phyloP scores from a whole-genome alignment of 345 rosid genomes.

The Schrenkiella parvula region DNA sequence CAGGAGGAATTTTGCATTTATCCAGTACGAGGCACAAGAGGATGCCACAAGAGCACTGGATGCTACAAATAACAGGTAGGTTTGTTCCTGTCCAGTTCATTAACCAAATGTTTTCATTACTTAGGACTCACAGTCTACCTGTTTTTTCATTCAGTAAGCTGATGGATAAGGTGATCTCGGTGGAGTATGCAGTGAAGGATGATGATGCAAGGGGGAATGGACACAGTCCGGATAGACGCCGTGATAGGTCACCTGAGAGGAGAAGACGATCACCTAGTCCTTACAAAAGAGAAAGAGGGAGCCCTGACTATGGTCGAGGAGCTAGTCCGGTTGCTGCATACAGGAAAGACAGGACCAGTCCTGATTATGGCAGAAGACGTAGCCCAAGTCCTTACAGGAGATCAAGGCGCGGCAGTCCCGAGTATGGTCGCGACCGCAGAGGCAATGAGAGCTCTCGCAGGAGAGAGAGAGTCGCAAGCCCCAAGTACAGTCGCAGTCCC shows the following conservation, averaged over 20 bases:
- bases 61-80: conserved; percentile 75
- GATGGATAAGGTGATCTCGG: conserved; percentile 81
- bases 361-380: conserved; percentile 63
- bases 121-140: neutral
- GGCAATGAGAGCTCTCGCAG: conserved; percentile 56
- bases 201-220: conserved; percentile 76
- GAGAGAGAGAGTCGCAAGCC: conserved; percentile 50
- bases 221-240: conserved; percentile 65
- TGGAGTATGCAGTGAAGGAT: conserved; percentile 90
- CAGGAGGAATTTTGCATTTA: conserved; percentile 94
- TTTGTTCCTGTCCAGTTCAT: neutral
- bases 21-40: conserved; percentile 81
- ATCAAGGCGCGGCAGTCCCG: conserved; percentile 57
- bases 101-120: neutral
- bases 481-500: conserved; percentile 53
- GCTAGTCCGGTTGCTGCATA: conserved; percentile 54
- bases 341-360: conserved; percentile 64
- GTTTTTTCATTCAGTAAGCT: conserved; percentile 65
- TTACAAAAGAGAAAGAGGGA: conserved; percentile 74
- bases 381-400: conserved; percentile 57
- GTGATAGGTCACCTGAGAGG: conserved; percentile 76
- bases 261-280: conserved; percentile 81
- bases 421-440: conserved; percentile 44
- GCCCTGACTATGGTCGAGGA: conserved; percentile 93
- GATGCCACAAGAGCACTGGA: conserved; percentile 88